Percentiles rank a stretch among this genome's conserved stretches.
Evolutionary conservation across 2,329 filamentous ascomycete genomes (phyloP).

Genomic region (Ustilaginoidea virens): DNA sequence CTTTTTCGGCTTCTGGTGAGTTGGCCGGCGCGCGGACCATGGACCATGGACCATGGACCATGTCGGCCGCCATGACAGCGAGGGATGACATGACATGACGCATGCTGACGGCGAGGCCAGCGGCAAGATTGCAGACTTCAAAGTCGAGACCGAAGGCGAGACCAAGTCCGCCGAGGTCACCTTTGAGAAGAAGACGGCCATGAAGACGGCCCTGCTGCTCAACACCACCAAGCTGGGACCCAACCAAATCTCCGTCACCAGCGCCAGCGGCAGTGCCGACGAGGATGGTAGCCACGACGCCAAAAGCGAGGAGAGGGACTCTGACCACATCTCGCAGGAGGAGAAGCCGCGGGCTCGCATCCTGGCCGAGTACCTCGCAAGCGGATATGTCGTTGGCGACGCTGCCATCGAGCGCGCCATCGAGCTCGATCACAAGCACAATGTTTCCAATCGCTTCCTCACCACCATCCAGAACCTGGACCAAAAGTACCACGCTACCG

Average conservation of each 20-base stretch:
- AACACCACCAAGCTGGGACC: conserved; percentile 91
- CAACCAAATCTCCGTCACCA: conserved; percentile 64
- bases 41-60: no score
- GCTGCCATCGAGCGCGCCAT: conserved; percentile 68
- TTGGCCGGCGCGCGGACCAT: no score
- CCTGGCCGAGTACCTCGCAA: conserved; percentile 88
- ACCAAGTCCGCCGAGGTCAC: conserved; percentile 78
- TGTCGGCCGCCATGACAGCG: no score
- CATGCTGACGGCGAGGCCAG: conserved; percentile 25
- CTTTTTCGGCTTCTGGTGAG: conserved; percentile 94
- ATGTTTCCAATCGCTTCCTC: conserved; percentile 68
- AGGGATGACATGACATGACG: no score
- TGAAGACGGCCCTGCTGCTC: conserved; percentile 90
- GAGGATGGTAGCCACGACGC: conserved; percentile 43
- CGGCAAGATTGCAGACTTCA: conserved; percentile 79
- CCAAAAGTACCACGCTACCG: conserved; percentile 70
- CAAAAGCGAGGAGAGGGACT: conserved; percentile 39
- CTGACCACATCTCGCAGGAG: conserved; percentile 72
- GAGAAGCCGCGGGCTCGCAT: conserved; percentile 94
- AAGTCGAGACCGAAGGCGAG: conserved; percentile 53
- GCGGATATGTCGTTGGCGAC: conserved; percentile 74
- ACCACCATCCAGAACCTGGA: conserved; percentile 63
- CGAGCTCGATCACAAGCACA: conserved; percentile 78
- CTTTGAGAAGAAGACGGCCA: conserved; percentile 93
- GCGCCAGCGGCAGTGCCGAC: conserved; percentile 48